Percentiles rank a stretch among this genome's conserved stretches.
Conservation (phyloP, 208 protist species). For the Lotmaria passim region DNA sequence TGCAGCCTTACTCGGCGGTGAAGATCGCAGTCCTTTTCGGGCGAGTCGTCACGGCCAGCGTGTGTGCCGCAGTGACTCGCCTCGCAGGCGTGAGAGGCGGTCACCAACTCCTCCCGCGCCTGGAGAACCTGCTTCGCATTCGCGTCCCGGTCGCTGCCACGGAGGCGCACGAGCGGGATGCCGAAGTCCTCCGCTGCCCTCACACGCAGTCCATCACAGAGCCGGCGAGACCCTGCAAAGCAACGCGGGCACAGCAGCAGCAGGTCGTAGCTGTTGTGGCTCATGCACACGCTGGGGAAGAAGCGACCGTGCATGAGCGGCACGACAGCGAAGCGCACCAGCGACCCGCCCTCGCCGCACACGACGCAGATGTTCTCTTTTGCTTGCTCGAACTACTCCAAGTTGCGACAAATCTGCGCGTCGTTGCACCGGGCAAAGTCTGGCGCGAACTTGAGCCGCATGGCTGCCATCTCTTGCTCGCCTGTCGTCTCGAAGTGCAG, state of each 20-base stretch:
- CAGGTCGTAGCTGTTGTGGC: slow-evolving; percentile 77
- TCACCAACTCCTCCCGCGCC: slow-evolving; percentile 3
- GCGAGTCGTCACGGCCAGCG: not conserved
- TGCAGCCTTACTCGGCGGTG: slow-evolving; percentile 25
- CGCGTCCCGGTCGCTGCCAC: slow-evolving; percentile 9
- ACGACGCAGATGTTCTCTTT: slow-evolving; percentile 75
- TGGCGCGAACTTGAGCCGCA: slow-evolving; percentile 63
- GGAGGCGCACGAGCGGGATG: slow-evolving; percentile 48
- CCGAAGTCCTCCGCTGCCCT: slow-evolving; percentile 47
- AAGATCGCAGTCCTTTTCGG: slow-evolving; percentile 28
- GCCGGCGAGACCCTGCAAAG: slow-evolving; percentile 43
- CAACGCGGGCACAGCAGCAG: slow-evolving; percentile 62
- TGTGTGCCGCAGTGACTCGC: not conserved
- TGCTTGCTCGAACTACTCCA: slow-evolving; percentile 65
- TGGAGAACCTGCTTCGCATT: slow-evolving; percentile 5
- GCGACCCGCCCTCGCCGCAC: slow-evolving; percentile 37
- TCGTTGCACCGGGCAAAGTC: slow-evolving; percentile 63
- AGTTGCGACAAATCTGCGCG: slow-evolving; percentile 61
- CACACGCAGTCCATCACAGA: slow-evolving; percentile 40
- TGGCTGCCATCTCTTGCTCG: slow-evolving; percentile 36
- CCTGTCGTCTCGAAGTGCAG: not conserved
- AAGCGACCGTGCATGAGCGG: slow-evolving; percentile 68
- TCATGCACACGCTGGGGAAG: slow-evolving; percentile 79
- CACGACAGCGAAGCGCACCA: slow-evolving; percentile 66
- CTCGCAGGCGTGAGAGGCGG: slow-evolving; percentile 6